A percentile compares a stretch with the other conserved stretches of the same genome.
phyloP scores from a whole-genome alignment of 306 rosid species.

The Gleditsia sinensis region DNA sequence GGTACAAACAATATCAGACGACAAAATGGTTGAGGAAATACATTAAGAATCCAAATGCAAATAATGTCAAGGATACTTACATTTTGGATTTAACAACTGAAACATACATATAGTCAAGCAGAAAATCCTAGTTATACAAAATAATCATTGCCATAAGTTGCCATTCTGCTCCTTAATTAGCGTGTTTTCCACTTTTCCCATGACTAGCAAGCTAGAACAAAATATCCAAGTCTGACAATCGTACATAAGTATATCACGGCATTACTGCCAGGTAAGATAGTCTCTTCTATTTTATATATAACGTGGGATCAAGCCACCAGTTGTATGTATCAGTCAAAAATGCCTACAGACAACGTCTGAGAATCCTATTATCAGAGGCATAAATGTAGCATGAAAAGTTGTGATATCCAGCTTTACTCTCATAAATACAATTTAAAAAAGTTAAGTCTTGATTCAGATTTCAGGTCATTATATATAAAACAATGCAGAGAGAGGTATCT shows the following conservation, averaged over 20 bases:
- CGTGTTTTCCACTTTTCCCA: too few species aligned
- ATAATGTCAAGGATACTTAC: not conserved
- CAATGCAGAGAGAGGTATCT: too few species aligned
- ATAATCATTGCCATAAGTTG: not conserved
- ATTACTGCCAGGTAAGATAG: not conserved
- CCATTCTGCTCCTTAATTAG: too few species aligned
- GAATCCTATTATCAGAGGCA: not conserved
- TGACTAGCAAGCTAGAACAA: too few species aligned
- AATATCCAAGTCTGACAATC: too few species aligned
- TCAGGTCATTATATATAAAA: too few species aligned
- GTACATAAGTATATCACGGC: not conserved
- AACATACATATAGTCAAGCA: not conserved
- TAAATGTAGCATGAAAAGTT: not conserved
- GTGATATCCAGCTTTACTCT: too few species aligned
- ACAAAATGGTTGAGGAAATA: not conserved
- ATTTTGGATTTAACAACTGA: not conserved
- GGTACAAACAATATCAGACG: conserved; percentile 6
- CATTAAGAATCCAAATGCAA: not conserved
- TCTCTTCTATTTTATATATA: not conserved
- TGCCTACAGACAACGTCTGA: not conserved
- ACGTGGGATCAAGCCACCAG: too few species aligned
- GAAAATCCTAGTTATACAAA: not conserved
- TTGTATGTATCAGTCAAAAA: too few species aligned
- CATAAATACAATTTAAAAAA: not conserved
- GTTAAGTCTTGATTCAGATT: too few species aligned